These are phyloP conservation scores for Trifolium dubium DNA, from an alignment of 306 rosid species.

Conservation along the genomic window DNA sequence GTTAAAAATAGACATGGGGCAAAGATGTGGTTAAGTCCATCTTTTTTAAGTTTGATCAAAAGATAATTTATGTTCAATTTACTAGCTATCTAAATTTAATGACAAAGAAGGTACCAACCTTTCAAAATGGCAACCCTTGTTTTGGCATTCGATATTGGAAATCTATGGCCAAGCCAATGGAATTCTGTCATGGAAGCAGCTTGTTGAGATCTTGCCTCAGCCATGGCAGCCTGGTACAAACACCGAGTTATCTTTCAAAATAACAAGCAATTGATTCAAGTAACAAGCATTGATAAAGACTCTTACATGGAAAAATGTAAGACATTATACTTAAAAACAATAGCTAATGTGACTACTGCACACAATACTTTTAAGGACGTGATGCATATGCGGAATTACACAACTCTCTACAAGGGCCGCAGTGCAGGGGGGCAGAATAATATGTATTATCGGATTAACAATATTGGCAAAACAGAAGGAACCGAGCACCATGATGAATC, in stretches of 20 bases:
- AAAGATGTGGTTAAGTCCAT: conserved; percentile 26
- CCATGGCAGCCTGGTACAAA: conserved; percentile 87
- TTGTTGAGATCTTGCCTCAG: conserved; percentile 99
- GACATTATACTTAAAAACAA: conserved; percentile 2
- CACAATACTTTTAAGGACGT: conserved; percentile 7
- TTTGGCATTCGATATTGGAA: conserved; percentile 95
- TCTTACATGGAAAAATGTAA: conserved; percentile 16
- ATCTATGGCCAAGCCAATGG: conserved; percentile 92
- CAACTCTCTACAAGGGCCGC: neutral
- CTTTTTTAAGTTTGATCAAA: conserved; percentile 17
- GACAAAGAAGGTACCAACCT: conserved; percentile 57
- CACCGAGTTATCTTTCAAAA: conserved; percentile 36
- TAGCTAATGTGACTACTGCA: conserved; percentile 3
- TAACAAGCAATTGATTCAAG: conserved; percentile 20
- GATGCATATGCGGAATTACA: conserved; percentile 14
- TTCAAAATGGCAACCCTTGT: conserved; percentile 91
- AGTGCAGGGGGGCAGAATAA: neutral
- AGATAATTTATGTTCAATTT: conserved; percentile 11
- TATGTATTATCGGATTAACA: neutral
- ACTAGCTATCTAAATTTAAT: conserved; percentile 6
- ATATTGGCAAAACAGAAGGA: conserved; percentile 19
- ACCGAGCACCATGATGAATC: conserved; percentile 11
- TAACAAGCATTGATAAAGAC: conserved; percentile 15
- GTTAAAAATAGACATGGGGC: conserved; percentile 7
- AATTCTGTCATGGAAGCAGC: conserved; percentile 99